Percentiles rank a stretch among this genome's conserved stretches.
These are phyloP conservation scores for Aspergillus pseudoterreus DNA, from an alignment of 2,329 filamentous ascomycete genomes.

Conservation along the genomic window DNA sequence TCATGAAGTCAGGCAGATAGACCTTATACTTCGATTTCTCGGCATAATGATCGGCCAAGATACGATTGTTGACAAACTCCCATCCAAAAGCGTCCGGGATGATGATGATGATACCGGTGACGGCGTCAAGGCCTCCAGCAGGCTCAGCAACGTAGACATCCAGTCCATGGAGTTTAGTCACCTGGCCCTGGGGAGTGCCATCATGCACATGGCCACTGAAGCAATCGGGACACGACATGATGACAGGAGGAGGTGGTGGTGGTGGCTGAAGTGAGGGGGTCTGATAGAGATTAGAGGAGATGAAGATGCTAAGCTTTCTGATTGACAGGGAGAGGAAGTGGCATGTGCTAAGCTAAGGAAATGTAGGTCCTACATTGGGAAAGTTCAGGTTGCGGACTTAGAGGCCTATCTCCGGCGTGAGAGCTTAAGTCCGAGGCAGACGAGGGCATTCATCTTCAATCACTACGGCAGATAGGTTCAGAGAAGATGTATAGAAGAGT, in stretches of 20 bases:
- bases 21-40: conserved; percentile 49
- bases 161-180: conserved; percentile 47
- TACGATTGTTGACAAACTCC: conserved; percentile 50
- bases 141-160: conserved; percentile 47
- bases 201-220: conserved; percentile 47
- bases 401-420: not conserved
- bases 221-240: conserved; percentile 36
- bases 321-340: not conserved
- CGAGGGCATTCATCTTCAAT: no score
- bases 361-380: no score
- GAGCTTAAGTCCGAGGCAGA: not conserved
- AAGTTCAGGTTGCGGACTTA: not conserved
- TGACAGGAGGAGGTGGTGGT: not conserved
- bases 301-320: not conserved
- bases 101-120: conserved; percentile 51
- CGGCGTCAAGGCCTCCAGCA: conserved; percentile 23
- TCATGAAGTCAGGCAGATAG: conserved; percentile 57
- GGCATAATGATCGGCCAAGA: conserved; percentile 55
- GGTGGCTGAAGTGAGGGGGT: not conserved
- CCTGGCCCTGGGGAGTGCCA: conserved; percentile 44
- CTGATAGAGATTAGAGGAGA: not conserved
- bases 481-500: no score
- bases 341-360: not conserved
- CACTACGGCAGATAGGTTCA: no score
- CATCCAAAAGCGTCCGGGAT: conserved; percentile 57